Evolutionary conservation across 2,329 filamentous ascomycete species (phyloP), one percentile per base, ranked within the genome.

Genomic region (Fusarium mundagurra): DNA sequence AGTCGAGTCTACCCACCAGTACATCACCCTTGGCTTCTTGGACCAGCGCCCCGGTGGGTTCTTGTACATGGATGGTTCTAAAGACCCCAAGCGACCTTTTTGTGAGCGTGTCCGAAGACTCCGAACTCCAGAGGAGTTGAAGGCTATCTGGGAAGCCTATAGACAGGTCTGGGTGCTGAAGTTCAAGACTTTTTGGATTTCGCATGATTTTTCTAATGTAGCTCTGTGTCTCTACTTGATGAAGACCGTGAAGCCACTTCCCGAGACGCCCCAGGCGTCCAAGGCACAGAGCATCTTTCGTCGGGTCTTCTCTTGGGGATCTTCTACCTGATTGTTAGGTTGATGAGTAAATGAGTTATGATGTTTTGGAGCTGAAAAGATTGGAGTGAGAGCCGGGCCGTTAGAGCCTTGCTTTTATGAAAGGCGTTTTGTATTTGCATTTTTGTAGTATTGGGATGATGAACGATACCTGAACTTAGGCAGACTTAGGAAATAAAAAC

Each of bases 351-450:
- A 36, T 17, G 33, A 27, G 29, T 24, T 18, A 8, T 6, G 16
- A 34, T 20, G 6, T 6, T 22, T 11, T 22, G 16, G 34, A 29
- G 9, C 18, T 22, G 6, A 22, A 22, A 17, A 9, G n/a, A 22
- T 3, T 27, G 24, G 11, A 18, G 14, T n/a, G 3, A n/a, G 5
- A 9, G 5, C 7, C 0, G 7, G 29, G 34, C 11, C 0, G 11
- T 10, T n/a, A 7, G 1, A 2, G 24, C 18, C 6, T 29, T 17
- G n/a, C 1, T 39, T n/a, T 31, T 3, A 22, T 22, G 34, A 10
- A 11, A n/a, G 11, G 8, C 6, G 16, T 18, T 18, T 31, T 14
- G 14, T n/a, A 55, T 31, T 36, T 20, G 50, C 6, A 29, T 20
- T 24, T 38, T 31, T 55, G 51, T 51, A 31, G 14, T n/a, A 10